Percentiles rank a stretch among this genome's conserved stretches.
Conservation (phyloP, 352 stramenopile species). For the Phytophthora cajani region DNA sequence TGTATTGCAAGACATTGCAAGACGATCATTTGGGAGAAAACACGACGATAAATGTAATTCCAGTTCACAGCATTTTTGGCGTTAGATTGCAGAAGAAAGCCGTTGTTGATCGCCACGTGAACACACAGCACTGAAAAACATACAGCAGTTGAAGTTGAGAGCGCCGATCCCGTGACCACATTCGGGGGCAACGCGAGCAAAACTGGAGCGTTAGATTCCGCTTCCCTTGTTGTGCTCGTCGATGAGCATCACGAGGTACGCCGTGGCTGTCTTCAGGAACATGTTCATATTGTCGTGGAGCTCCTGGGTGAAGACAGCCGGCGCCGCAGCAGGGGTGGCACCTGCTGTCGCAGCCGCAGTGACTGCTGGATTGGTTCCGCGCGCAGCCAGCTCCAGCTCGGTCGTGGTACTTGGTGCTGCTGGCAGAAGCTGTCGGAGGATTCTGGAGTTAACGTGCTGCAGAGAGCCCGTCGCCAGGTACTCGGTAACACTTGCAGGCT, state of each 20-base stretch:
- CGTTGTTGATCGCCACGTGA: not conserved
- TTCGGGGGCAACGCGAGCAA: not conserved
- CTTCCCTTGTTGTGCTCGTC: constrained; percentile 30
- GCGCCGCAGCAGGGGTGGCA: not conserved
- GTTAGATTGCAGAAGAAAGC: constrained; percentile 1
- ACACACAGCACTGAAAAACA: constrained; percentile 18
- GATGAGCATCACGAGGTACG: constrained; percentile 42
- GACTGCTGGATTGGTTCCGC: not conserved
- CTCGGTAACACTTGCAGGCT: constrained; percentile 24
- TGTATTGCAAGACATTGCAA: not conserved
- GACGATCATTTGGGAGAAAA: not conserved
- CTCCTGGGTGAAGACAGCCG: constrained; percentile 27
- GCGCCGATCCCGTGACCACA: not conserved
- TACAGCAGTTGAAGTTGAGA: constrained; percentile 22
- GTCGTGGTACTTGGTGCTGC: constrained; percentile 1
- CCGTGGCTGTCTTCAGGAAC: constrained; percentile 45
- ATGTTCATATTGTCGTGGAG: constrained; percentile 38
- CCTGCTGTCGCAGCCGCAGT: not conserved
- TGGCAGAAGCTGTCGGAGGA: constrained; percentile 26
- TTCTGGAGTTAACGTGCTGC: constrained; percentile 5
- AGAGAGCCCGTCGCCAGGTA: constrained; percentile 24
- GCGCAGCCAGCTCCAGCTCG: not conserved
- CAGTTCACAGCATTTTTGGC: not conserved
- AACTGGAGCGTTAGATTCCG: constrained; percentile 4
- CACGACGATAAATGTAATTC: not conserved